phyloP scores from a whole-genome alignment of 148 eudicot species.

The Arctostaphylos glauca region DNA sequence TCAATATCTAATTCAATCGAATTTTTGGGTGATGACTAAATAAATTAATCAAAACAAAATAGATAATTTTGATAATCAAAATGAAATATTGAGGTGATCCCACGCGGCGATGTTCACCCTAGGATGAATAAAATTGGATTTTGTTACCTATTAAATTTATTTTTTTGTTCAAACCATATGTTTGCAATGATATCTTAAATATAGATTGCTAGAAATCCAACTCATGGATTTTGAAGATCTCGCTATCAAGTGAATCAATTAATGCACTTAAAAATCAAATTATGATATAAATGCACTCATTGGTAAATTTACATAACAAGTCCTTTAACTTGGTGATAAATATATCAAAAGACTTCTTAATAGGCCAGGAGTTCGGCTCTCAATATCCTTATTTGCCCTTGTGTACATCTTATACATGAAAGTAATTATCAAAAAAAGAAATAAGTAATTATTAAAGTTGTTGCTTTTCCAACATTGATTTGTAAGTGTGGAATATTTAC shows the following conservation, averaged over 20 bases:
- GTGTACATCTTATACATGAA: background rate
- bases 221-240: background rate
- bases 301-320: no score
- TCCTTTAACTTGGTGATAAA: background rate
- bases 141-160: background rate
- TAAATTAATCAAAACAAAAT: no score
- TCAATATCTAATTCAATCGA: no score
- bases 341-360: background rate
- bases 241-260: background rate
- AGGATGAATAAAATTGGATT: no score
- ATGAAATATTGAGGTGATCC: no score
- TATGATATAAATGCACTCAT: background rate
- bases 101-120: no score
- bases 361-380: background rate
- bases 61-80: no score
- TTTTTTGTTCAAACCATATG: background rate
- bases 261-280: background rate
- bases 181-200: background rate
- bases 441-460: no score
- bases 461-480: no score
- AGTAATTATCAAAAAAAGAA: background rate
- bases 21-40: no score
- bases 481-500: no score
- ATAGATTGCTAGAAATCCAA: background rate
- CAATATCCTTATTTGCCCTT: background rate